phyloP scores from a whole-genome alignment of 164 flowering plant species.

The Piper betle region DNA sequence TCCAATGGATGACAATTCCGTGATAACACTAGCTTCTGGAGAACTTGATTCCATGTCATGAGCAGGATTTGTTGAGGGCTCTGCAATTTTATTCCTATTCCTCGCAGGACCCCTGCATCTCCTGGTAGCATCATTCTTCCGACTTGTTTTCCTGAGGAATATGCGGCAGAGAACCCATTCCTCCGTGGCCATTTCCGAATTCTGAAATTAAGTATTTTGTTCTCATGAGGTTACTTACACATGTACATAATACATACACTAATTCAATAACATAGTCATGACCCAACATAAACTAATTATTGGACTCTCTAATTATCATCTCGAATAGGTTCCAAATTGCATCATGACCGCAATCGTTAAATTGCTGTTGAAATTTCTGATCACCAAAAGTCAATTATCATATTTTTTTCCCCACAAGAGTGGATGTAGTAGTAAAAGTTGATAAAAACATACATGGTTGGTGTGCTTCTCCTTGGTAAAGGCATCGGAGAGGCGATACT shows the following conservation, averaged over 20 bases:
- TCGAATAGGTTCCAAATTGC: too few relatives aligned
- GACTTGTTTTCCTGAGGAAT: slow-evolving; percentile 9
- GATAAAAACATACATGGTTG: slow-evolving; percentile 14
- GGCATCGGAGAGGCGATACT: slow-evolving; percentile 14
- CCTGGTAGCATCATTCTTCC: not conserved
- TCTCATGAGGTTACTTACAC: not conserved
- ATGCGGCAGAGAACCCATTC: slow-evolving; percentile 18
- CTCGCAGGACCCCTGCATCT: not conserved
- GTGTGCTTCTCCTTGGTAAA: slow-evolving; percentile 9
- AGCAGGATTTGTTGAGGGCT: not conserved
- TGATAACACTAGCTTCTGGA: slow-evolving; percentile 1
- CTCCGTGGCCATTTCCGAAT: slow-evolving; percentile 3
- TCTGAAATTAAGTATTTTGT: not conserved
- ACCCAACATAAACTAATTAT: too few relatives aligned
- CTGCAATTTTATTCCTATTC: not conserved
- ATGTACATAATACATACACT: not conserved
- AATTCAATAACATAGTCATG: not conserved
- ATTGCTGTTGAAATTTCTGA: not conserved
- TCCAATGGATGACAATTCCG: slow-evolving; percentile 2
- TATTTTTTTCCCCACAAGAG: not conserved
- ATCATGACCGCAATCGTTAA: too few relatives aligned
- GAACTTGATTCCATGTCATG: not conserved
- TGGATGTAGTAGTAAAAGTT: not conserved
- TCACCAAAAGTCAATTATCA: not conserved
- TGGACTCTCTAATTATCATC: too few relatives aligned